These are phyloP conservation scores for Tulasnella sp. DNA, from an alignment of 768 basidiomycete genomes.

Conservation along the genomic window DNA sequence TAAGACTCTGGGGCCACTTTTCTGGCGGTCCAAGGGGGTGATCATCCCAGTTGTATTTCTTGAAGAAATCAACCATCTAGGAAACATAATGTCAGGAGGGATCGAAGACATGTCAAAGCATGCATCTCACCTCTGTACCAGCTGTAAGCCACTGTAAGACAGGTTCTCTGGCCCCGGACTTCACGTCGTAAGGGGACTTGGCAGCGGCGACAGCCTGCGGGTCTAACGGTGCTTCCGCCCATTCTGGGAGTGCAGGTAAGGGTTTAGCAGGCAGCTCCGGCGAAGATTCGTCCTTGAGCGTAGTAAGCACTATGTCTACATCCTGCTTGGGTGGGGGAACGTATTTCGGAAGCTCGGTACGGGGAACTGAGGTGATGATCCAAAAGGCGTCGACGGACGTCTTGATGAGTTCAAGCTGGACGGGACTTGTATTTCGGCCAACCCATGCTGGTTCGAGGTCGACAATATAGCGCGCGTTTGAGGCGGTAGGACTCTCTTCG, in stretches of 20 bases:
- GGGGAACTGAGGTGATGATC: slow-evolving; percentile 33
- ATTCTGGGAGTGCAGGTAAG: background rate
- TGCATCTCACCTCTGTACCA: background rate
- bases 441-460: slow-evolving; percentile 32
- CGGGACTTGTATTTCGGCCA: background rate
- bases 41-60: slow-evolving; percentile 31
- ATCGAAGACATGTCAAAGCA: background rate
- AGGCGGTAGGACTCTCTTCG: slow-evolving; percentile 13
- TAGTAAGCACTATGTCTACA: background rate
- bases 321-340: slow-evolving; percentile 10
- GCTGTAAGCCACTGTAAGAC: background rate
- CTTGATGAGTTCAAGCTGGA: slow-evolving; percentile 31
- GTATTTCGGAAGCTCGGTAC: slow-evolving; percentile 28
- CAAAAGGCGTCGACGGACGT: slow-evolving; percentile 31
- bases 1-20: slow-evolving; percentile 31
- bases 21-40: slow-evolving; percentile 29
- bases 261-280: background rate
- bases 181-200: background rate
- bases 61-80: slow-evolving; percentile 31
- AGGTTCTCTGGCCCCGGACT: background rate
- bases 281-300: background rate
- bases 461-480: slow-evolving; percentile 24
- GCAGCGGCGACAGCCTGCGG: background rate
- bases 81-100: background rate
- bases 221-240: background rate